A percentile compares a stretch with the other conserved stretches of the same genome.
These are phyloP conservation scores for Cylindrotheca fusiformis DNA, from an alignment of 108 stramenopile species.

Conservation along the genomic window DNA sequence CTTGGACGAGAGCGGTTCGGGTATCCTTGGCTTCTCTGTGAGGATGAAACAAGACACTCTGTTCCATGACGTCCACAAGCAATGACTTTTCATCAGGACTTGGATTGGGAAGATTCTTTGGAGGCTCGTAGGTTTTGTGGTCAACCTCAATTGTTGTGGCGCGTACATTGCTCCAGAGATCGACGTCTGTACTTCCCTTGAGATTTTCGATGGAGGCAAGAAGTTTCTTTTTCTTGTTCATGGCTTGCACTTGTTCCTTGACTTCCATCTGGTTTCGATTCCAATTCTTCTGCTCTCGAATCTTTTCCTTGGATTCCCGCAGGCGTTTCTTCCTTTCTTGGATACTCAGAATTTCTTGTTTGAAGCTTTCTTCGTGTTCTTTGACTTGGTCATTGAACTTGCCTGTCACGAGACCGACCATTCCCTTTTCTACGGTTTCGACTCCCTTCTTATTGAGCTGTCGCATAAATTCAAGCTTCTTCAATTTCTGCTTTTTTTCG, in stretches of 20 bases:
- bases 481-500: background rate
- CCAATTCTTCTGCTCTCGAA: background rate
- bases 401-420: background rate
- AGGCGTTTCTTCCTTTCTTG: slow-evolving; percentile 13
- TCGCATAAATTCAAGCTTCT: background rate
- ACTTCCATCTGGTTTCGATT: background rate
- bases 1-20: slow-evolving; percentile 8
- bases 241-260: background rate
- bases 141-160: slow-evolving; percentile 16
- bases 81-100: slow-evolving; percentile 2
- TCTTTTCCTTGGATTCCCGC: background rate
- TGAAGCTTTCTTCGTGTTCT: slow-evolving; percentile 4
- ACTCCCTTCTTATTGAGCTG: background rate
- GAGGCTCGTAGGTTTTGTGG: slow-evolving; percentile 17
- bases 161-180: slow-evolving; percentile 13
- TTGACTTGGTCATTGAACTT: slow-evolving; percentile 25
- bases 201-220: background rate
- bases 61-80: slow-evolving; percentile 11
- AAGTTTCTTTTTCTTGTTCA: background rate
- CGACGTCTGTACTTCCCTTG: slow-evolving; percentile 4
- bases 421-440: slow-evolving; percentile 3
- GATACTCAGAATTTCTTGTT: slow-evolving; percentile 4
- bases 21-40: slow-evolving; percentile 4
- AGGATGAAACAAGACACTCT: slow-evolving; percentile 16
- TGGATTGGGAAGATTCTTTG: slow-evolving; percentile 6